Percentiles rank a stretch among this genome's conserved stretches.
Conservation (phyloP, 2,329 filamentous ascomycete genomes). For the Diaporthe australafricana region DNA sequence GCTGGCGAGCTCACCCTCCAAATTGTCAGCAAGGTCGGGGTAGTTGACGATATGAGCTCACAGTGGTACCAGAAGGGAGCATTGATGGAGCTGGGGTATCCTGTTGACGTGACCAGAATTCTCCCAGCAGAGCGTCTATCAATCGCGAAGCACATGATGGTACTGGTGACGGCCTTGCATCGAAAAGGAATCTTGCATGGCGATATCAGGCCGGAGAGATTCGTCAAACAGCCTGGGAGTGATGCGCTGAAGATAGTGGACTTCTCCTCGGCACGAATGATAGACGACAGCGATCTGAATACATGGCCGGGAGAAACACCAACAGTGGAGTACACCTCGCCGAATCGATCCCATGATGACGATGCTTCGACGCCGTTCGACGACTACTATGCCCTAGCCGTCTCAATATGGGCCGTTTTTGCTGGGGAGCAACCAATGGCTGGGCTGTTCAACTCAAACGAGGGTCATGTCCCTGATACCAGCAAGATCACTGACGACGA, state of each 20-base stretch:
- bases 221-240: slow-evolving; percentile 9
- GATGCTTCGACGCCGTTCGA: slow-evolving; percentile 8
- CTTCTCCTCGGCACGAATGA: slow-evolving; percentile 24
- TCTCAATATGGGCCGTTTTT: slow-evolving; percentile 27
- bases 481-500: slow-evolving; percentile 30
- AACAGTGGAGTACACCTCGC: slow-evolving; percentile 12
- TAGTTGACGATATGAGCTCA: slow-evolving; percentile 31
- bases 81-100: slow-evolving; percentile 18
- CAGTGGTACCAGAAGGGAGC: slow-evolving; percentile 31
- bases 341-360: not conserved
- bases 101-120: slow-evolving; percentile 18
- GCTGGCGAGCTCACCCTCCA: slow-evolving; percentile 10
- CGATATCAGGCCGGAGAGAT: slow-evolving; percentile 22
- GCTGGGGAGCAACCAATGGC: slow-evolving; percentile 18
- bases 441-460: slow-evolving; percentile 28
- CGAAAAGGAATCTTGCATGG: slow-evolving; percentile 24
- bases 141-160: slow-evolving; percentile 22
- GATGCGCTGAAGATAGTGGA: not conserved
- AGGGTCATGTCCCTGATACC: slow-evolving; percentile 18
- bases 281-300: slow-evolving; percentile 27
- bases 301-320: slow-evolving; percentile 19
- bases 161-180: slow-evolving; percentile 23
- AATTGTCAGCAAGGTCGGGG: slow-evolving; percentile 26
- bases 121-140: slow-evolving; percentile 26
- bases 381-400: slow-evolving; percentile 28